A percentile compares a stretch with the other conserved stretches of the same genome.
These are phyloP conservation scores for Pulveroboletus frians DNA, from an alignment of 768 basidiomycete genomes.

Conservation along the genomic window DNA sequence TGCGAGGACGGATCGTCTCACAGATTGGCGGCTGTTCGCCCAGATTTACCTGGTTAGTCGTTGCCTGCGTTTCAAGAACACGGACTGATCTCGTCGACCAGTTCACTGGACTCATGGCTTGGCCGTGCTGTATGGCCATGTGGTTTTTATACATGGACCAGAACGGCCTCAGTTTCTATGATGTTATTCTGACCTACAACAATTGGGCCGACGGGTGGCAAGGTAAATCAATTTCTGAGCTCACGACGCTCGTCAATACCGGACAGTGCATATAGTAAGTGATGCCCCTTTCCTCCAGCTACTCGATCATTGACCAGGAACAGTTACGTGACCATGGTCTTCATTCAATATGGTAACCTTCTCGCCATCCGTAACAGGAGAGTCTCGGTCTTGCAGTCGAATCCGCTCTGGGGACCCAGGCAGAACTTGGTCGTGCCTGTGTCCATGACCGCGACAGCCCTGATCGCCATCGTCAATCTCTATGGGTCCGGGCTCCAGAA, in stretches of 20 bases:
- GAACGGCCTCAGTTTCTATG: constrained; percentile 34
- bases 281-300: neutral
- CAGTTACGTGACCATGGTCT: constrained; percentile 46
- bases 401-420: constrained; percentile 44
- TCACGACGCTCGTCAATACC: constrained; percentile 33
- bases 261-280: constrained; percentile 46
- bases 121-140: constrained; percentile 43
- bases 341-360: constrained; percentile 40
- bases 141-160: constrained; percentile 37
- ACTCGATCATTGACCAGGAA: neutral
- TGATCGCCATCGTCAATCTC: constrained; percentile 41
- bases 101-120: constrained; percentile 43
- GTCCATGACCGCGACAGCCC: constrained; percentile 37
- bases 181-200: constrained; percentile 39
- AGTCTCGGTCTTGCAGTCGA: constrained; percentile 39
- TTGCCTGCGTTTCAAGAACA: neutral
- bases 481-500: constrained; percentile 42
- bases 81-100: constrained; percentile 12
- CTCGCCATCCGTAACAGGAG: constrained; percentile 43
- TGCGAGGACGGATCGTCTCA: constrained; percentile 44
- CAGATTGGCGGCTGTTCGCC: constrained; percentile 44
- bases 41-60: constrained; percentile 43
- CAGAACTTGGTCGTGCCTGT: constrained; percentile 36
- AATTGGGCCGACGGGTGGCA: constrained; percentile 36
- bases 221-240: constrained; percentile 26